Evolutionary conservation across 345 rosid genomes (phyloP), one percentile per base, ranked within the genome.

Genomic region (Syzygium jambos): DNA sequence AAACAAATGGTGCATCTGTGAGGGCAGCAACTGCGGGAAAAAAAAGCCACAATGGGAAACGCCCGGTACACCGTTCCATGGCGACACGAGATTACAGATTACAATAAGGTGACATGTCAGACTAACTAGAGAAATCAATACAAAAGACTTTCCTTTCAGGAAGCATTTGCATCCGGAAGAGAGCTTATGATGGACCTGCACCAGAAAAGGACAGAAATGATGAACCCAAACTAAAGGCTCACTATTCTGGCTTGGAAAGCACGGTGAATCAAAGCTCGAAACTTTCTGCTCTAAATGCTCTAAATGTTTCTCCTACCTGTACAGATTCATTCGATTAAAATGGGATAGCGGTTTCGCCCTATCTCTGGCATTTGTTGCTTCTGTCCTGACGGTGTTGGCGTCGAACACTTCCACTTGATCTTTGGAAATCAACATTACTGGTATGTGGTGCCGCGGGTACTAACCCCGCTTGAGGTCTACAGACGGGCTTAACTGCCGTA

Each of bases 341-440:
- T 73, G 80, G 46, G 85, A 86, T 52, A 77, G 84, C 19, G 9
- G 87, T 34, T 86, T 54, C 38, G 5, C 52, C 89, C 90, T 85
- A 88, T 89, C 90, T 84, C 86, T 78, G 85, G 88, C 85, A 59
- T 86, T 87, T 88, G 83, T 86, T 90, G 78, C 85, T 88, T 86
- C 90, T 88, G 55, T 88, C 89, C 80, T 88, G 88, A 4, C 88
- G 57, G 34, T 61, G 89, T 46, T 84, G 92, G 52, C 34, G 90
- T 54, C 78, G 87, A 14, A 87, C 51, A 51, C 88, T 56, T 86
- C 90, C 92, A 38, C 88, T 87, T 17, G 90, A 43, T 59, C 86
- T 92, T 73, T 89, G 87, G 57, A 87, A 38, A 85, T 88, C 87
- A 41, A 87, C 51, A 53, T 87, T 88, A 52, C 86, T 57, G 5